Base-by-base conservation (phyloP, 2,329 filamentous ascomycete species). In the Fusarium anguioides region DNA sequence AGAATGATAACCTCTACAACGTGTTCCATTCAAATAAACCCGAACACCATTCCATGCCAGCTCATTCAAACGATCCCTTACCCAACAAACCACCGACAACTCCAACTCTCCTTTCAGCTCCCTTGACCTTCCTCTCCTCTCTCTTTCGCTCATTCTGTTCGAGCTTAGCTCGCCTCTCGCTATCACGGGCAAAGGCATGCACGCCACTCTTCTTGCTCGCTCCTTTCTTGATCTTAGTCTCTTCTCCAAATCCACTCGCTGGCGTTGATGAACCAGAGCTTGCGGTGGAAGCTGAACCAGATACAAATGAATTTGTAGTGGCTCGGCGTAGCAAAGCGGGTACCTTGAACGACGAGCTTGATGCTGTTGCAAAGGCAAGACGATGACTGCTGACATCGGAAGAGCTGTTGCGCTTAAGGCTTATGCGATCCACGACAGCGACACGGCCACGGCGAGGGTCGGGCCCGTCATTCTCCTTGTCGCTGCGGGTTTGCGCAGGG, bases 301-400 rank as follows among this genome's bases (percentile, higher is more conserved):
- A 83, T 37, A 83, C 75, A 17, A 85, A 78, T 24, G 85, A 87
- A 73, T 89, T 89, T 14, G 89, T 90, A 1, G 92, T 95, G 6
- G 91, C 91, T 27, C 91, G 86, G 24, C 92, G 87, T 18, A 96
- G 84, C 20, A 96, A 82, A 1, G 86, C 84, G 0, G 92, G 92
- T 3, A 92, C 86, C 70, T 87, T 89, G 84, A 93, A 92, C 1
- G 81, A 80, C 65, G 58, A 77, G 4, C 78, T 72, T 4, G 81
- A 77, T 2, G 78, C 65, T 5, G 80, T 73, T 10, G 84, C 79
- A 75, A 92, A 92, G 5, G 89, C 89, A 58, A 90, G 80, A 21
- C 83, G 84, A 4, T 75, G 64, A 4, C 78, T 33, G 75, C 53
- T 42, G 20, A 42, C 26, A 37, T 70, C 77, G 15, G 79, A 81